Evolutionary conservation across 2,329 filamentous ascomycete species (phyloP).

Genomic region (Didymella segeticola): DNA sequence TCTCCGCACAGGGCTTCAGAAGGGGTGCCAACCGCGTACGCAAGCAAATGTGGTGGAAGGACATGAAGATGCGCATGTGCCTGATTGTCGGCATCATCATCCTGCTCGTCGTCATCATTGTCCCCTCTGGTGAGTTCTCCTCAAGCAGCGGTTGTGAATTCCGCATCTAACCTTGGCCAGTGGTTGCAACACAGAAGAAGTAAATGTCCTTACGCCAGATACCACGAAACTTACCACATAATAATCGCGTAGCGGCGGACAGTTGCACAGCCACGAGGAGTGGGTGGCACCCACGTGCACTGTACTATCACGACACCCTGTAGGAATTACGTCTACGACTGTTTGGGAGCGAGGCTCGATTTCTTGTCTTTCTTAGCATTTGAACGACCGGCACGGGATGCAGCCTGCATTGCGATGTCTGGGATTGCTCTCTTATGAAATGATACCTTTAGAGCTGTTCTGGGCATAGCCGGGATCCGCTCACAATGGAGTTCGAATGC

Average conservation of each 20-base stretch:
- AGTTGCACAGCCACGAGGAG: conserved; percentile 29
- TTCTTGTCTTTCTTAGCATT: conserved; percentile 49
- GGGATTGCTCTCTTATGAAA: conserved; percentile 28
- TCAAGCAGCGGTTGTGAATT: too few species aligned
- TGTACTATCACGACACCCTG: conserved; percentile 36
- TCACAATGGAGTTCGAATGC: conserved; percentile 44
- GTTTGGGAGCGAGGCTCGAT: conserved; percentile 44
- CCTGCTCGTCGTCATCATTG: conserved; percentile 90
- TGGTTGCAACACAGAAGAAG: conserved; percentile 35
- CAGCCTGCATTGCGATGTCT: conserved; percentile 22
- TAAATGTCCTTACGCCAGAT: conserved; percentile 33
- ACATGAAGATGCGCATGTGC: conserved; percentile 99
- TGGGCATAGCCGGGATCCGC: conserved; percentile 38
- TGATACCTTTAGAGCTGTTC: conserved; percentile 34
- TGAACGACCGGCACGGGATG: conserved; percentile 33
- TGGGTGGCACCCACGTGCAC: conserved; percentile 34
- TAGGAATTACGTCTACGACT: conserved; percentile 45
- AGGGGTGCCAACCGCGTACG: conserved; percentile 94
- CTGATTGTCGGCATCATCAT: conserved; percentile 90
- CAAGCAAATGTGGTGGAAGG: conserved; percentile 99
- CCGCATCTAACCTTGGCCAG: conserved; percentile 25
- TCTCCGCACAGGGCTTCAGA: conserved; percentile 93
- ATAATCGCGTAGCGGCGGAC: conserved; percentile 35
- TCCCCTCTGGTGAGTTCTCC: conserved; percentile 79
- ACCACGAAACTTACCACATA: conserved; percentile 41